Base-by-base conservation (phyloP, 176 grass and related monocot species). In the Zoysia pacifica region DNA sequence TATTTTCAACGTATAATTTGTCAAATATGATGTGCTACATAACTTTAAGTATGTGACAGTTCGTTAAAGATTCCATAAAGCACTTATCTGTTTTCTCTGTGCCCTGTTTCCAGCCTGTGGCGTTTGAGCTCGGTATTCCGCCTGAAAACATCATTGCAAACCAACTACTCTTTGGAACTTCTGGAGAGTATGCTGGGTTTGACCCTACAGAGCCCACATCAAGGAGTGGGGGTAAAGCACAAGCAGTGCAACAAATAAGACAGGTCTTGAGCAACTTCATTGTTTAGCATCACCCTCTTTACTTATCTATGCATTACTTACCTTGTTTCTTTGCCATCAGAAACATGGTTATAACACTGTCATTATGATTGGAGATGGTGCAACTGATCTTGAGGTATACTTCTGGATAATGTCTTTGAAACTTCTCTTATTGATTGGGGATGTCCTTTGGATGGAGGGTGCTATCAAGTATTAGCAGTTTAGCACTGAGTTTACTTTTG, bases 361-460 rank as follows among this genome's bases (percentile, higher is more conserved):
- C 9, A 68, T 93, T 82, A 98, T 98, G 92, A 91, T 98, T 87
- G 95, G 95, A 83, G 95, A 98, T 86, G 95, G 77, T 2, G 76
- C 76, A 5, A 79, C 76, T 54, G 76, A 79, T 79, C 49, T 79
- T 66, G 76, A 79, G 76, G 76, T 79, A 79, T 54, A 43, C 13
- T 1, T 6, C 37, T 79, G 6, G 5, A 67, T 67, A 54, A 54
- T 67, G 3, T 12, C 37, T 67, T 42, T 44, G n/a, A 20, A 79
- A 67, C 6, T 43, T 54, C 6, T 67, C 12, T 44, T 75, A 28
- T 28, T 28, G 28, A 28, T 28, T 28, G 28, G 28, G 28, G 28
- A 28, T 28, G 28, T 28, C 28, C 16, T 18, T 64, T 64, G 35
- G 46, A 8, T 40, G 40, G 41, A 20, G 9, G 5, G 39, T 45